These are phyloP conservation scores for Spizellomyces punctatus DNA, from an alignment of 192 early-diverging fungal genomes.

Conservation along the genomic window DNA sequence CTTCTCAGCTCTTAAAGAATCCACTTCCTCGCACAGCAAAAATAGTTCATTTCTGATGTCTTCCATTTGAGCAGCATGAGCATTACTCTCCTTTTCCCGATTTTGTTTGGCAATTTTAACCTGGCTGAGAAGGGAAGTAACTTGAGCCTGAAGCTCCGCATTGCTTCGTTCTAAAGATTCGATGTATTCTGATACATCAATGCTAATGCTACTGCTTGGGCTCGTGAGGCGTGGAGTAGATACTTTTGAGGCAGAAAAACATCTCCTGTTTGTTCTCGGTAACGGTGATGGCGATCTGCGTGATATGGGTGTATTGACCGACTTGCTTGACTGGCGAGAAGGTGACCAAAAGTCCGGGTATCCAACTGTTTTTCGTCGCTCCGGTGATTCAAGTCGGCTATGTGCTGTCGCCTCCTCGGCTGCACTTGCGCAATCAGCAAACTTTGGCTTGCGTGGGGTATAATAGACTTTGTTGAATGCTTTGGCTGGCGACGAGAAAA, in stretches of 20 bases:
- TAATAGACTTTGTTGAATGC: background rate
- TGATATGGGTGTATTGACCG: background rate
- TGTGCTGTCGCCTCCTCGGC: background rate
- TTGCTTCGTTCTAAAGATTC: background rate
- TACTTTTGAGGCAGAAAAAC: background rate
- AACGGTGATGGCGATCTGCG: background rate
- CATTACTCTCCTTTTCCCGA: no score
- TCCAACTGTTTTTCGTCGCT: no score
- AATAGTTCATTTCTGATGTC: no score
- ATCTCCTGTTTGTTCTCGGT: background rate
- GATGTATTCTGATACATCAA: slow-evolving; percentile 2
- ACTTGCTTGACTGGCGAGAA: background rate
- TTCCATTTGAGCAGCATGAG: no score
- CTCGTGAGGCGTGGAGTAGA: background rate
- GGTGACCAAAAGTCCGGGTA: no score
- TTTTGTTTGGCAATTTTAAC: no score
- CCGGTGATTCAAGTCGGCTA: background rate
- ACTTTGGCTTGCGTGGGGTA: background rate
- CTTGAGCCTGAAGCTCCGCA: slow-evolving; percentile 3
- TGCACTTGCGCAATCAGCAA: background rate
- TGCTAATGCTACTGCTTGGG: background rate
- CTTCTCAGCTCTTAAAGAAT: no score
- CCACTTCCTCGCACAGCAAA: no score
- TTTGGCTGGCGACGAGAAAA: background rate
- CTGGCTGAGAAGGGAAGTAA: background rate